Conservation (phyloP, 2,329 filamentous ascomycete genomes). For the Trichoderma polysporum region DNA sequence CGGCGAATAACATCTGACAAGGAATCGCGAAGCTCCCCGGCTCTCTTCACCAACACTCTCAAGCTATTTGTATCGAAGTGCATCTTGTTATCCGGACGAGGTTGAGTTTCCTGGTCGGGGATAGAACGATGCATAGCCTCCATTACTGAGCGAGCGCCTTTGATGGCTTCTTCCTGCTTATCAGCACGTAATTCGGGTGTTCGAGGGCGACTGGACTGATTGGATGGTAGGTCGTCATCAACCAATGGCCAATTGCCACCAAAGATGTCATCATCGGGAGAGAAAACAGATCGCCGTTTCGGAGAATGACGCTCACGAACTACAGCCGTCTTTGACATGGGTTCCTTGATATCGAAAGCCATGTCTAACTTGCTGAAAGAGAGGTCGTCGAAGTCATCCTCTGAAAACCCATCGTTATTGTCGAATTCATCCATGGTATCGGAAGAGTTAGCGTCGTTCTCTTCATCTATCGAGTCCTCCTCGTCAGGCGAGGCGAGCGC, state of each 20-base stretch:
- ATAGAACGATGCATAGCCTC: constrained; percentile 60
- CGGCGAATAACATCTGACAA: constrained; percentile 60
- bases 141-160: constrained; percentile 58
- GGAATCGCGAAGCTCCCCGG: constrained; percentile 57
- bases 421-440: constrained; percentile 41
- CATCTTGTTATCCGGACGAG: constrained; percentile 45
- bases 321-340: constrained; percentile 51
- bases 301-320: constrained; percentile 53
- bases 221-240: constrained; percentile 38
- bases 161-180: constrained; percentile 41
- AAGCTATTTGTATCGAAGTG: constrained; percentile 69
- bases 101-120: constrained; percentile 39
- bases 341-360: constrained; percentile 43
- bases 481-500: constrained; percentile 72
- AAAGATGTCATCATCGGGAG: constrained; percentile 66
- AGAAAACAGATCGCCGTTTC: constrained; percentile 61
- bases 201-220: constrained; percentile 43
- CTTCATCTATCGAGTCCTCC: constrained; percentile 36
- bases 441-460: constrained; percentile 40
- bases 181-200: constrained; percentile 35
- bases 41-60: constrained; percentile 64
- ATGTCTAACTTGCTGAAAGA: constrained; percentile 45
- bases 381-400: constrained; percentile 49
- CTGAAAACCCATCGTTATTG: constrained; percentile 46
- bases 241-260: constrained; percentile 49